These are phyloP conservation scores for Phyllosticta citrichinensis DNA, from an alignment of 2,329 filamentous ascomycete genomes.

Conservation along the genomic window DNA sequence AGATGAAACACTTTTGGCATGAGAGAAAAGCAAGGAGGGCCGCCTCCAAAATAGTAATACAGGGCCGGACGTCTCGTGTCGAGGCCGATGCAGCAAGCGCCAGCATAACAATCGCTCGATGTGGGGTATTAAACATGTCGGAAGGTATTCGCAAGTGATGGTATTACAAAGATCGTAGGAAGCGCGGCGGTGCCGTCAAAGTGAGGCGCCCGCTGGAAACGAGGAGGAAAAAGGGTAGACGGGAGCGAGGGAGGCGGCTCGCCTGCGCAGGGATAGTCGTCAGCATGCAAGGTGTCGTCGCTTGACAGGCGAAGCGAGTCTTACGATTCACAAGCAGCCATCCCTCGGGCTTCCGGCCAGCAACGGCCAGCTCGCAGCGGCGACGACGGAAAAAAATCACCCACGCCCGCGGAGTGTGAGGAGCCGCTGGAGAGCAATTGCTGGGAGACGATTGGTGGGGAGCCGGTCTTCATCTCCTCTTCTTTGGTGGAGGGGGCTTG, in stretches of 20 bases:
- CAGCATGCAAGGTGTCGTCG: constrained; percentile 10
- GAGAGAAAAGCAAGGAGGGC: constrained; percentile 15
- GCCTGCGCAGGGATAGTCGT: constrained; percentile 9
- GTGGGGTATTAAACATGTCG: constrained; percentile 26
- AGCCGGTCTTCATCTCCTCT: constrained; percentile 20
- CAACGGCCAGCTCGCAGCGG: constrained; percentile 4
- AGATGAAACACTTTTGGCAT: constrained; percentile 13
- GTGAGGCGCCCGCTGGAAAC: neutral
- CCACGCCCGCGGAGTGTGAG: constrained; percentile 9
- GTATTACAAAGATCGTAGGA: constrained; percentile 12
- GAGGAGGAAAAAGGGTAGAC: neutral
- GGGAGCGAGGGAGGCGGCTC: constrained; percentile 10
- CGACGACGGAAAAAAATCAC: constrained; percentile 1
- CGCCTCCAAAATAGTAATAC: constrained; percentile 21
- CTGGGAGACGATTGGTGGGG: neutral
- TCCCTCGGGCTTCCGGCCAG: constrained; percentile 4
- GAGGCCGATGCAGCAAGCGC: constrained; percentile 11
- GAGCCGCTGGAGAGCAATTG: constrained; percentile 2
- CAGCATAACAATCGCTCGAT: constrained; percentile 18
- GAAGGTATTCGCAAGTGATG: constrained; percentile 10
- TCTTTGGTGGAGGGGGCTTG: constrained; percentile 34
- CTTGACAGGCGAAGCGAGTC: constrained; percentile 4
- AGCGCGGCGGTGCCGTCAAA: constrained; percentile 2
- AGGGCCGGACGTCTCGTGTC: constrained; percentile 1
- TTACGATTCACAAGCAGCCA: constrained; percentile 6